These are phyloP conservation scores for Skeletonema tropicum DNA, from an alignment of 108 stramenopile genomes.

Conservation along the genomic window DNA sequence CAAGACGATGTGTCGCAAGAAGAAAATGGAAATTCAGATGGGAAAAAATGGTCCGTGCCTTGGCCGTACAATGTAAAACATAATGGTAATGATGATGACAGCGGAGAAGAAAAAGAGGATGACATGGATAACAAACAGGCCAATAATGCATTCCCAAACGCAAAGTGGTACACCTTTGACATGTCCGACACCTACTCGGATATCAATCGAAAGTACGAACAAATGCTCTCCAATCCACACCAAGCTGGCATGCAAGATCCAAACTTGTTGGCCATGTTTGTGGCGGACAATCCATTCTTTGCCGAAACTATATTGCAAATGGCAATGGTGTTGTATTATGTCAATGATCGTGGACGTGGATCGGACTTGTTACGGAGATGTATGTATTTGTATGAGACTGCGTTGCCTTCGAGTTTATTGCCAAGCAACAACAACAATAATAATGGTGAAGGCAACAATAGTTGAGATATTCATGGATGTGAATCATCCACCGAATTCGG, in stretches of 20 bases:
- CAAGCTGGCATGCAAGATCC: conserved; percentile 52
- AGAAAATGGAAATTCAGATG: not conserved
- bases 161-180: conserved; percentile 68
- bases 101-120: conserved; percentile 11
- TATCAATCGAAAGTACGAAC: conserved; percentile 25
- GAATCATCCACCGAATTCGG: conserved; percentile 53
- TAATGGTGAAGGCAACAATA: conserved; percentile 5
- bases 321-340: conserved; percentile 68
- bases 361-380: conserved; percentile 61
- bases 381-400: conserved; percentile 73
- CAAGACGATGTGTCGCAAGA: not conserved
- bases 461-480: conserved; percentile 62
- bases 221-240: conserved; percentile 29
- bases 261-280: conserved; percentile 77
- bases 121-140: not conserved
- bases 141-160: not conserved
- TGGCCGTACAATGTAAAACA: conserved; percentile 64
- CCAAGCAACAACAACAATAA: conserved; percentile 10
- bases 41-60: conserved; percentile 41
- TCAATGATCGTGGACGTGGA: conserved; percentile 67
- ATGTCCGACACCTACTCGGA: conserved; percentile 68
- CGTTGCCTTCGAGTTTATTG: conserved; percentile 57
- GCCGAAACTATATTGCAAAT: conserved; percentile 73
- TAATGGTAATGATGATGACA: not conserved
- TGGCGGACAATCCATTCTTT: conserved; percentile 77